Percentiles rank a stretch among this genome's conserved stretches.
These are phyloP conservation scores for Xerocomus brunneocitrinus DNA, from an alignment of 768 basidiomycete species.

Conservation along the genomic window DNA sequence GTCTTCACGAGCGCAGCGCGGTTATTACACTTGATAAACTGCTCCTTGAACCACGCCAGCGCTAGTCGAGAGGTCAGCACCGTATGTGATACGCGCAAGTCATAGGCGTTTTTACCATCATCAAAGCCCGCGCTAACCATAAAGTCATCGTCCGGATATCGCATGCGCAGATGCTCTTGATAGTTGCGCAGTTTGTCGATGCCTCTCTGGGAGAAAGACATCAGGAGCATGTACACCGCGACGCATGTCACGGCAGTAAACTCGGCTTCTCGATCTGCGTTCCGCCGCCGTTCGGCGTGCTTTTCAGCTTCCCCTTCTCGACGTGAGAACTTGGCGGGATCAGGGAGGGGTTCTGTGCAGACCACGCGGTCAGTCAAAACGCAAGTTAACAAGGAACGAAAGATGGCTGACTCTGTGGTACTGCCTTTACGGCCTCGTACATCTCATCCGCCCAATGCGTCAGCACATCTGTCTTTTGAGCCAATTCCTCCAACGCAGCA, in stretches of 20 bases:
- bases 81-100: constrained; percentile 2
- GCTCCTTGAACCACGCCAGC: constrained; percentile 84
- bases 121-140: constrained; percentile 77
- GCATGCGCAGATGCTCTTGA: constrained; percentile 80
- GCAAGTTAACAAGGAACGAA: background rate
- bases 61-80: constrained; percentile 38
- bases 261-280: constrained; percentile 76
- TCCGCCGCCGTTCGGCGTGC: constrained; percentile 61
- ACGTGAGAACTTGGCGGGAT: constrained; percentile 69
- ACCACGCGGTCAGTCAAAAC: constrained; percentile 1
- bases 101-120: constrained; percentile 47
- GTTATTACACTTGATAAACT: constrained; percentile 93
- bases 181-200: constrained; percentile 76
- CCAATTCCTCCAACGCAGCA: constrained; percentile 78
- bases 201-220: constrained; percentile 91
- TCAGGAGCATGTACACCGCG: constrained; percentile 84
- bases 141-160: constrained; percentile 69
- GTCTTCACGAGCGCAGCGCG: constrained; percentile 86
- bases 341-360: constrained; percentile 67
- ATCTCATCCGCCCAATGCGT: constrained; percentile 95
- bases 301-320: constrained; percentile 71
- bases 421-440: constrained; percentile 81
- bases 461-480: constrained; percentile 93
- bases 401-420: constrained; percentile 67
- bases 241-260: constrained; percentile 82